phyloP scores from a whole-genome alignment of 2,329 filamentous ascomycete genomes.

The Hymenoscyphus fructigenus region DNA sequence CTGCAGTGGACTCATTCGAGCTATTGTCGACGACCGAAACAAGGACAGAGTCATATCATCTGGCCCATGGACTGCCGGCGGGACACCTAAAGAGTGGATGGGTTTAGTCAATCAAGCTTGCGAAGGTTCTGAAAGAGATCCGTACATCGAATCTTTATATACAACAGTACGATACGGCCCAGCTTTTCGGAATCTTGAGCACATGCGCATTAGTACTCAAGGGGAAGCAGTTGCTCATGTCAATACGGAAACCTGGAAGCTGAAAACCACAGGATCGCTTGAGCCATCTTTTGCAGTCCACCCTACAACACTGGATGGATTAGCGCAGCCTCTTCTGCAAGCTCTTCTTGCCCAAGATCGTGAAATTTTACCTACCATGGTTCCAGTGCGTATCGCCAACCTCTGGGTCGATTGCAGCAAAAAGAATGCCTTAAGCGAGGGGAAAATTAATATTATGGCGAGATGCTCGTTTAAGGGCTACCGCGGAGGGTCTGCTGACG shows the following conservation, averaged over 20 bases:
- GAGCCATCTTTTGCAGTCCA: no score
- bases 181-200: constrained; percentile 9
- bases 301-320: constrained; percentile 45
- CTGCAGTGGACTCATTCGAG: background rate
- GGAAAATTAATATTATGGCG: background rate
- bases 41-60: no score
- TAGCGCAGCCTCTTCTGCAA: constrained; percentile 37
- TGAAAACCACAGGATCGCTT: no score
- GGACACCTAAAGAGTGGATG: no score
- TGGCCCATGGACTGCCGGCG: no score
- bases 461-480: background rate
- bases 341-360: background rate
- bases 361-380: background rate
- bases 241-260: background rate
- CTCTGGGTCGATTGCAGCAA: constrained; percentile 6
- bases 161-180: constrained; percentile 33
- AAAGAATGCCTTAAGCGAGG: background rate
- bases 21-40: no score
- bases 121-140: no score
- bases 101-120: no score
- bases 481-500: background rate
- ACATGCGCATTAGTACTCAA: background rate
- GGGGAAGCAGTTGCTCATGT: background rate
- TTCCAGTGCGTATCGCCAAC: background rate
- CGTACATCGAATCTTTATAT: background rate